Evolutionary conservation across 2,329 filamentous ascomycete species (phyloP).

Genomic region (Ophiostoma australiae): DNA sequence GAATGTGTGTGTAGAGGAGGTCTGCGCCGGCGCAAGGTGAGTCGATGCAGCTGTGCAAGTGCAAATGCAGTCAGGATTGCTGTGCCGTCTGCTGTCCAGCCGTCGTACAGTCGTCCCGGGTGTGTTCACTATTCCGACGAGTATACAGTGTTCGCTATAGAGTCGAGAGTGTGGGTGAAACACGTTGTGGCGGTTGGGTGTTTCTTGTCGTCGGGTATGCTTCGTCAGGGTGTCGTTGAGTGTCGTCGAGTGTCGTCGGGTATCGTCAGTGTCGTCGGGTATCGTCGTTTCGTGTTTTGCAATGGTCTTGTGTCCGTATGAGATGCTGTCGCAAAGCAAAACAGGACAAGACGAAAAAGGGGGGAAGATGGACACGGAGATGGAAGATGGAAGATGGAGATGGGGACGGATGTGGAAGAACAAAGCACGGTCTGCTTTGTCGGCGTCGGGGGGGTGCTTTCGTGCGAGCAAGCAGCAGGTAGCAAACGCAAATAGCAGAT

Average conservation of each 20-base stretch:
- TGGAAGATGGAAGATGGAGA: neutral
- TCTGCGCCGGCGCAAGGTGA: conserved; percentile 14
- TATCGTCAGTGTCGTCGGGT: conserved; percentile 11
- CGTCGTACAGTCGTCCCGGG: neutral
- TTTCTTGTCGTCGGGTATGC: conserved; percentile 1
- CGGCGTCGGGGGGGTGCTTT: neutral
- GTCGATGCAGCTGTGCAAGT: neutral
- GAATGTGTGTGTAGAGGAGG: conserved; percentile 23
- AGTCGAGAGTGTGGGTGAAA: neutral
- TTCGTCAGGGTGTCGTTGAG: neutral
- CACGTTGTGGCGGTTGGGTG: neutral
- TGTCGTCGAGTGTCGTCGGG: conserved; percentile 7
- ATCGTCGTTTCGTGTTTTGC: neutral
- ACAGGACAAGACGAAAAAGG: neutral
- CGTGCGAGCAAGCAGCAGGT: neutral
- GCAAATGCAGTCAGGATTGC: too few species aligned
- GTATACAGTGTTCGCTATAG: neutral
- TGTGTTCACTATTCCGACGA: neutral
- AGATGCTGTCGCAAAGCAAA: conserved; percentile 10
- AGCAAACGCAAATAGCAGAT: too few species aligned
- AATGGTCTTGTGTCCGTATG: neutral
- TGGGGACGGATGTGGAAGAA: conserved; percentile 15
- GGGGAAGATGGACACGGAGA: conserved; percentile 2
- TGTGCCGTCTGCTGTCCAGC: neutral
- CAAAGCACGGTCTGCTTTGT: neutral